phyloP scores from a whole-genome alignment of 257 asterid genomes.

The Lithospermum erythrorhizon region DNA sequence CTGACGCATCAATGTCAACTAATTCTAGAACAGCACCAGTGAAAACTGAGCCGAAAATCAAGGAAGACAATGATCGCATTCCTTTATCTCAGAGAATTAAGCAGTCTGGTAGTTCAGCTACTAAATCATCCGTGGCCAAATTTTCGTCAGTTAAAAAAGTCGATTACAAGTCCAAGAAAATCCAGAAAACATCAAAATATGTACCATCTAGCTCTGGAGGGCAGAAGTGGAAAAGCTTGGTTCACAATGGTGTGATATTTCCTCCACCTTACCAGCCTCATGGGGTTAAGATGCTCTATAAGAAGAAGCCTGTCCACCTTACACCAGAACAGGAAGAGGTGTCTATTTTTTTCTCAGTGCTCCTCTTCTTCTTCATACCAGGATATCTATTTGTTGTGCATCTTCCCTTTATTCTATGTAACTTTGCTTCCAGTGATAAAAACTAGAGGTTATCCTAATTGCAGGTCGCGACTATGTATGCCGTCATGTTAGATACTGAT shows the following conservation, averaged over 20 bases:
- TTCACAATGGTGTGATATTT: slow-evolving; percentile 88
- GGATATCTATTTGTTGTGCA: neutral
- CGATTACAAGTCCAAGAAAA: slow-evolving; percentile 40
- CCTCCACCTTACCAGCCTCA: slow-evolving; percentile 96
- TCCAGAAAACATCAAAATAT: slow-evolving; percentile 45
- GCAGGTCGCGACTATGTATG: slow-evolving; percentile 96
- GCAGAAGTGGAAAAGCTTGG: slow-evolving; percentile 93
- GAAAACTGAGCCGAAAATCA: slow-evolving; percentile 50
- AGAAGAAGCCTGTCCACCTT: slow-evolving; percentile 68
- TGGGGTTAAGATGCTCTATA: slow-evolving; percentile 86
- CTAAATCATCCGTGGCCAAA: slow-evolving; percentile 32
- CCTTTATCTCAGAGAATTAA: slow-evolving; percentile 67
- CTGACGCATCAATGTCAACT: slow-evolving; percentile 27
- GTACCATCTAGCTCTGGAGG: slow-evolving; percentile 90
- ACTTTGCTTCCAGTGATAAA: too few species aligned
- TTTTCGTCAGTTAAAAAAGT: slow-evolving; percentile 33
- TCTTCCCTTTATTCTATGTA: too few species aligned
- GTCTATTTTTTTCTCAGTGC: slow-evolving; percentile 6
- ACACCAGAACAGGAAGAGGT: slow-evolving; percentile 98
- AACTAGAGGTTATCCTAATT: slow-evolving; percentile 11
- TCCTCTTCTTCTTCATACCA: neutral
- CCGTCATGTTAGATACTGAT: slow-evolving; percentile 89
- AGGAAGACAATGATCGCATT: slow-evolving; percentile 62
- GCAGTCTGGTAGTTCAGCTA: slow-evolving; percentile 30
- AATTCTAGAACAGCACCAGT: slow-evolving; percentile 28